phyloP scores from a whole-genome alignment of 1,284 basidiomycete species.

The Cryptococcus sp. region DNA sequence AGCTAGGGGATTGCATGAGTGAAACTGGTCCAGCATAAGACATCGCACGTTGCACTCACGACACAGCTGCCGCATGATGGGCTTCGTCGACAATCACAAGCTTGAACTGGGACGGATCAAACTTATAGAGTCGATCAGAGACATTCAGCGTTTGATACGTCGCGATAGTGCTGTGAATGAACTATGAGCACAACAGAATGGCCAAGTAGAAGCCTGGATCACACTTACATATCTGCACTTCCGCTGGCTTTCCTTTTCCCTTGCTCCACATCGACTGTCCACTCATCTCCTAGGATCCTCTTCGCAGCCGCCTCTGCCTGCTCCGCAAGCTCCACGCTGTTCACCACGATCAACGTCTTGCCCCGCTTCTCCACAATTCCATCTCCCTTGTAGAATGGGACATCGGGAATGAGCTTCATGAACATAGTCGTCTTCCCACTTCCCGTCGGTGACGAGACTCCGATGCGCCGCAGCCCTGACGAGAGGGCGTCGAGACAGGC shows the following conservation, averaged over 20 bases:
- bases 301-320: slow-evolving; percentile 77
- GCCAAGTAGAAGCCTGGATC: not conserved
- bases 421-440: slow-evolving; percentile 93
- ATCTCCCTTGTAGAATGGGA: slow-evolving; percentile 5
- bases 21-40: not conserved
- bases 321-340: slow-evolving; percentile 67
- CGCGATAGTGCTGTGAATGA: slow-evolving; percentile 64
- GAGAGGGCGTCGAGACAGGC: slow-evolving; percentile 71
- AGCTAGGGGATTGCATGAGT: slow-evolving; percentile 16
- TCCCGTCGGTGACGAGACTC: slow-evolving; percentile 88
- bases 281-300: slow-evolving; percentile 61
- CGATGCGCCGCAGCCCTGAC: slow-evolving; percentile 67
- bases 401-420: slow-evolving; percentile 63
- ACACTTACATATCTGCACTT: slow-evolving; percentile 71
- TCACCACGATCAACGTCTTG: slow-evolving; percentile 42
- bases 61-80: slow-evolving; percentile 88
- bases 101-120: slow-evolving; percentile 68
- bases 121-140: slow-evolving; percentile 69
- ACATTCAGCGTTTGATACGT: slow-evolving; percentile 85
- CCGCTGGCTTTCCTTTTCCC: slow-evolving; percentile 73
- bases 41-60: slow-evolving; percentile 57
- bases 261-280: slow-evolving; percentile 89
- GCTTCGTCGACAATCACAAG: slow-evolving; percentile 90
- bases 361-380: slow-evolving; percentile 5
- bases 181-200: not conserved